These are phyloP conservation scores for Candida jianshihensis DNA, from an alignment of 805 yeast species.

Conservation along the genomic window DNA sequence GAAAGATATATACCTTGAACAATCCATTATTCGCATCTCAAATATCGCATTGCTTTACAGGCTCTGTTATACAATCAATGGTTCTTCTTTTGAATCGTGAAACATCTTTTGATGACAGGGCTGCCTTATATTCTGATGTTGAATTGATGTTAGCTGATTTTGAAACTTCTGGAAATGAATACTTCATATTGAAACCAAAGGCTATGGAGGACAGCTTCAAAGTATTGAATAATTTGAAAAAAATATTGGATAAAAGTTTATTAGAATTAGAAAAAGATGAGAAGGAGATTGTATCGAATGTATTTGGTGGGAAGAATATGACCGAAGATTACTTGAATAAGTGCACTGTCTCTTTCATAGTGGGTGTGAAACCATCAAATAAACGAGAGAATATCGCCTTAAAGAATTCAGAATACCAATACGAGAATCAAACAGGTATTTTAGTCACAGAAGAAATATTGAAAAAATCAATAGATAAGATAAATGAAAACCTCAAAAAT, in stretches of 20 bases:
- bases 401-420: slow-evolving; percentile 8
- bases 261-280: slow-evolving; percentile 22
- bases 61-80: slow-evolving; percentile 27
- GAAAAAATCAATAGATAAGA: slow-evolving; percentile 7
- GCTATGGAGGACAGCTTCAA: slow-evolving; percentile 22
- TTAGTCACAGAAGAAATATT: slow-evolving; percentile 12
- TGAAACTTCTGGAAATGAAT: slow-evolving; percentile 18
- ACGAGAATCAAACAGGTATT: slow-evolving; percentile 17
- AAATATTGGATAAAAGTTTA: slow-evolving; percentile 18
- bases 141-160: slow-evolving; percentile 21
- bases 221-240: slow-evolving; percentile 20
- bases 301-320: slow-evolving; percentile 25
- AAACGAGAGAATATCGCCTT: slow-evolving; percentile 5
- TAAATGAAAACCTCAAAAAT: neutral
- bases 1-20: slow-evolving; percentile 16
- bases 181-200: slow-evolving; percentile 21
- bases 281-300: slow-evolving; percentile 24
- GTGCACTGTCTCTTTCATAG: slow-evolving; percentile 22
- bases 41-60: slow-evolving; percentile 27
- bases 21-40: slow-evolving; percentile 24
- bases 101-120: slow-evolving; percentile 14
- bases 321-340: slow-evolving; percentile 24
- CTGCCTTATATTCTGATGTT: slow-evolving; percentile 19
- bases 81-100: slow-evolving; percentile 19
- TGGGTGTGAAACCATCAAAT: slow-evolving; percentile 9